Evolutionary conservation across 345 rosid species (phyloP).

Genomic region (Aquilaria sinensis): DNA sequence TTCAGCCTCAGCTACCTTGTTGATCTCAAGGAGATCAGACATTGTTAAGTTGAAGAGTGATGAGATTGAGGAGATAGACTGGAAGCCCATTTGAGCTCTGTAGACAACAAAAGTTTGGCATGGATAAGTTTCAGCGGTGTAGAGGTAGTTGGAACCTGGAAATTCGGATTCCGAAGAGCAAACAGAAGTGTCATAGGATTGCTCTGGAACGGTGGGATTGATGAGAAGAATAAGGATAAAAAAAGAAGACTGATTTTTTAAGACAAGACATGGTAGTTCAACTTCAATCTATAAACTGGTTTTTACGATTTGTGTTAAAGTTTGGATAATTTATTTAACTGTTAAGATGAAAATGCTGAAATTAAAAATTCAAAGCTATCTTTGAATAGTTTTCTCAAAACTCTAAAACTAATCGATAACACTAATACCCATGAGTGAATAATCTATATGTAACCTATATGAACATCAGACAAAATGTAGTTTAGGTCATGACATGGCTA

Average conservation of each 20-base stretch:
- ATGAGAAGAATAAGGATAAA: conserved; percentile 8
- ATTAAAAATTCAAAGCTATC: too few relatives aligned
- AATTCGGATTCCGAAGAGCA: conserved; percentile 17
- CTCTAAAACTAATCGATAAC: too few relatives aligned
- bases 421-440: too few relatives aligned
- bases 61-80: conserved; percentile 18
- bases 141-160: conserved; percentile 16
- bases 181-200: conserved; percentile 19
- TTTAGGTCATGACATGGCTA: too few relatives aligned
- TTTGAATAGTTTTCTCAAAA: too few relatives aligned
- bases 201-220: conserved; percentile 15
- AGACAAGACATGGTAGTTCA: conserved; percentile 13
- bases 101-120: conserved; percentile 23
- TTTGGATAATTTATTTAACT: too few relatives aligned
- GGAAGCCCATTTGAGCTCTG: conserved; percentile 24
- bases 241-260: conserved; percentile 11
- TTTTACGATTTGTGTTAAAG: too few relatives aligned
- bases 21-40: conserved; percentile 12
- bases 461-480: too few relatives aligned
- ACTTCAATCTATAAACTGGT: too few relatives aligned
- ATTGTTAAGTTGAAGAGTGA: conserved; percentile 21
- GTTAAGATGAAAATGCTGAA: too few relatives aligned
- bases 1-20: conserved; percentile 19
- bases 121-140: background rate
- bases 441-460: too few relatives aligned